Evolutionary conservation across 1,139 yeast genomes (phyloP).

Genomic region (Suhomyces anneliseae): DNA sequence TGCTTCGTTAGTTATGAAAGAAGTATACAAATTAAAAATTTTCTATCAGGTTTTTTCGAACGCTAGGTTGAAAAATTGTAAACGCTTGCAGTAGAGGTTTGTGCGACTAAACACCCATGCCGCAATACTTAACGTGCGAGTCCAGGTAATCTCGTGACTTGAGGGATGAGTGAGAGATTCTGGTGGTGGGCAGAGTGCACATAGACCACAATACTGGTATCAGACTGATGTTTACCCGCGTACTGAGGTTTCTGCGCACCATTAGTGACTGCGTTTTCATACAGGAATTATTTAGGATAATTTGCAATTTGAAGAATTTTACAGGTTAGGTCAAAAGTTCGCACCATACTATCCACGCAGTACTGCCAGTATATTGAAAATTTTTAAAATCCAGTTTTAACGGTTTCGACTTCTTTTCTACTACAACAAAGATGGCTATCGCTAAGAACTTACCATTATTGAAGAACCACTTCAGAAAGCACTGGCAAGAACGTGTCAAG

Average conservation of each 20-base stretch:
- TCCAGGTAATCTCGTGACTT: slow-evolving; percentile 3
- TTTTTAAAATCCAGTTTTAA: slow-evolving; percentile 7
- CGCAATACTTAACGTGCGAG: slow-evolving; percentile 5
- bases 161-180: neutral
- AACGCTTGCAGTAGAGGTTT: slow-evolving; percentile 8
- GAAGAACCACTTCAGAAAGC: slow-evolving; percentile 97
- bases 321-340: slow-evolving; percentile 5
- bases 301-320: slow-evolving; percentile 3
- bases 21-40: slow-evolving; percentile 15
- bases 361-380: slow-evolving; percentile 10
- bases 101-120: slow-evolving; percentile 6
- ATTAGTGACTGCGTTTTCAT: slow-evolving; percentile 11
- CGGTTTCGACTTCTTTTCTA: slow-evolving; percentile 7
- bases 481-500: slow-evolving; percentile 99
- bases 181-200: neutral
- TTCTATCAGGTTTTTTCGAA: slow-evolving; percentile 11
- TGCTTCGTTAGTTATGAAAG: slow-evolving; percentile 14
- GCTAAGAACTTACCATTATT: slow-evolving; percentile 96
- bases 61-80: slow-evolving; percentile 10
- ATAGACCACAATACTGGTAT: neutral
- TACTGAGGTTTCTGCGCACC: slow-evolving; percentile 1
- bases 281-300: slow-evolving; percentile 1
- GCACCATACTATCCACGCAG: slow-evolving; percentile 8
- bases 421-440: slow-evolving; percentile 65
- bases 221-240: slow-evolving; percentile 3